A percentile compares a stretch with the other conserved stretches of the same genome.
phyloP scores from a whole-genome alignment of 1,139 yeast species.

The Diutina scorzettiae region DNA sequence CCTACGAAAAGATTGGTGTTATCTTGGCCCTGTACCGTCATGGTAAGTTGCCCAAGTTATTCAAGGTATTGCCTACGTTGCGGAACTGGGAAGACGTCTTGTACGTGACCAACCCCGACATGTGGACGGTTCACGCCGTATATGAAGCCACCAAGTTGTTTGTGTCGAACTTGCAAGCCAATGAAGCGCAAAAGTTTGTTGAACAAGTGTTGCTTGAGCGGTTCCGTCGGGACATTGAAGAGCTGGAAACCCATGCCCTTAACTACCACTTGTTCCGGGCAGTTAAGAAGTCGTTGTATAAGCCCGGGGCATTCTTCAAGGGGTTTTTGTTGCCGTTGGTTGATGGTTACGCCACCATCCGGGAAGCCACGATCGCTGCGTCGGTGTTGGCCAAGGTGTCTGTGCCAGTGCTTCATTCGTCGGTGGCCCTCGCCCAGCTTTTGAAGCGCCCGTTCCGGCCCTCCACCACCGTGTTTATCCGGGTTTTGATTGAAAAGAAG shows the following conservation, averaged over 20 bases:
- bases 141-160: conserved; percentile 92
- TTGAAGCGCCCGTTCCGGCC: conserved; percentile 80
- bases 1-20: conserved; percentile 84
- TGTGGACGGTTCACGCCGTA: conserved; percentile 95
- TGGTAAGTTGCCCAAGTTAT: conserved; percentile 89
- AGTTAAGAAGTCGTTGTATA: conserved; percentile 81
- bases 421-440: conserved; percentile 84
- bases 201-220: conserved; percentile 68
- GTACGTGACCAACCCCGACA: conserved; percentile 82
- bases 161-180: conserved; percentile 78
- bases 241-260: conserved; percentile 53
- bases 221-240: conserved; percentile 74
- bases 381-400: conserved; percentile 84
- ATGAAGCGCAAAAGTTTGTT: conserved; percentile 80
- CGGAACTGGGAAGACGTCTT: conserved; percentile 93
- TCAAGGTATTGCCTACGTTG: conserved; percentile 86
- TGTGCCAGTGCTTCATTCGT: conserved; percentile 88
- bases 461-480: conserved; percentile 80
- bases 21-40: conserved; percentile 86
- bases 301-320: conserved; percentile 95
- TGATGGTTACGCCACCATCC: conserved; percentile 70
- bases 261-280: conserved; percentile 91
- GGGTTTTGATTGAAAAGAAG: conserved; percentile 82
- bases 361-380: conserved; percentile 94
- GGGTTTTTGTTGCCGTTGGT: conserved; percentile 89